A percentile compares a stretch with the other conserved stretches of the same genome.
These are phyloP conservation scores for Pythium sukuiense DNA, from an alignment of 352 stramenopile species.

Conservation along the genomic window DNA sequence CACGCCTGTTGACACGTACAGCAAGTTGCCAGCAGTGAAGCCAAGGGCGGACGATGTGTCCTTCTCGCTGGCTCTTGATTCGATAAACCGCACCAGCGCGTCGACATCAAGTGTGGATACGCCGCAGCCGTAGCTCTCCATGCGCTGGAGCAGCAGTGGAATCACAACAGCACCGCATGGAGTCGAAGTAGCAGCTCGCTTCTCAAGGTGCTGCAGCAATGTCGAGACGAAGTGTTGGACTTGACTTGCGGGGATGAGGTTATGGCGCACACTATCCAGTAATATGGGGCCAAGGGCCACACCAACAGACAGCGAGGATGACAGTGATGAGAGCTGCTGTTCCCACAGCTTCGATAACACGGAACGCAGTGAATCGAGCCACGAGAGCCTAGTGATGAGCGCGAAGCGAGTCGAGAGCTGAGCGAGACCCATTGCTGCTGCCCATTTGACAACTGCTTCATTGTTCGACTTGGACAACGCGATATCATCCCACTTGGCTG, in stretches of 20 bases:
- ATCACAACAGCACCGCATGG: conserved; percentile 2
- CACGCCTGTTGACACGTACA: conserved; percentile 4
- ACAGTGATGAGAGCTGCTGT: not conserved
- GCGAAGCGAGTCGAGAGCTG: conserved; percentile 9
- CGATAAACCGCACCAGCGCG: not conserved
- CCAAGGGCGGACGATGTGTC: not conserved
- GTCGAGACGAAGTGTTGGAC: conserved; percentile 16
- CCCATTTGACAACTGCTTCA: conserved; percentile 11
- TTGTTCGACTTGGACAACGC: not conserved
- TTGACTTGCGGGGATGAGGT: not conserved
- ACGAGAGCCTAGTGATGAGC: conserved; percentile 22
- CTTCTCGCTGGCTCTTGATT: not conserved
- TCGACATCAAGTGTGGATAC: not conserved
- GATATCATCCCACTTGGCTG: not conserved
- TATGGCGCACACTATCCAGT: conserved; percentile 13
- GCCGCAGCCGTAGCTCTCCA: not conserved
- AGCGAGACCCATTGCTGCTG: conserved; percentile 11
- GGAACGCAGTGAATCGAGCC: conserved; percentile 43
- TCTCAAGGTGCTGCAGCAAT: not conserved
- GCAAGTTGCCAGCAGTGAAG: conserved; percentile 9
- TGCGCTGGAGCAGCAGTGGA: conserved; percentile 5
- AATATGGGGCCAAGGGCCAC: conserved; percentile 12
- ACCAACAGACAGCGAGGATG: not conserved
- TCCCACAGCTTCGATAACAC: conserved; percentile 27
- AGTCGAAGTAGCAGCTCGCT: too few relatives aligned